Conservation (phyloP, 2,329 filamentous ascomycete genomes). For the Colletotrichum sp. region DNA sequence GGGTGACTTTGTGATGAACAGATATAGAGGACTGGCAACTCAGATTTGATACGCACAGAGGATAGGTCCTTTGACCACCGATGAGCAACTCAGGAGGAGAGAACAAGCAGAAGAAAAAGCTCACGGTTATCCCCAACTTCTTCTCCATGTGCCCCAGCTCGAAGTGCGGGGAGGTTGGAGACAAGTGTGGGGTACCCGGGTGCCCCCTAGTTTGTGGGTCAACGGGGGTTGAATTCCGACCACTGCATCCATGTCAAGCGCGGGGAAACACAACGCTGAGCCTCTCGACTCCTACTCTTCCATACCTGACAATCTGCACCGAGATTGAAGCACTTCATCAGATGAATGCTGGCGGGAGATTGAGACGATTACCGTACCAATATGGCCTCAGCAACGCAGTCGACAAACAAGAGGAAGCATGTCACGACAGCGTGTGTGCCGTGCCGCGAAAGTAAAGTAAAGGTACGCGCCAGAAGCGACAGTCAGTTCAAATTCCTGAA, state of each 20-base stretch:
- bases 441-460: slow-evolving; percentile 49
- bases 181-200: not conserved
- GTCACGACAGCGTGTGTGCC: slow-evolving; percentile 47
- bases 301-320: not conserved
- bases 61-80: not conserved
- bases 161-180: not conserved
- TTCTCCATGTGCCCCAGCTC: not conserved
- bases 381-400: not conserved
- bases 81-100: not conserved
- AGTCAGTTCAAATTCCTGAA: not conserved
- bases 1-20: not conserved
- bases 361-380: not conserved
- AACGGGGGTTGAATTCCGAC: not conserved
- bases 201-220: not conserved
- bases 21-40: not conserved
- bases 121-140: not conserved
- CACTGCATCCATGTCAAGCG: not conserved
- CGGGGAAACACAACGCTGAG: not conserved
- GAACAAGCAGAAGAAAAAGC: not conserved
- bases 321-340: not conserved
- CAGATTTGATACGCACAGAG: not conserved
- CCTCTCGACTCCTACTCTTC: not conserved
- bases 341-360: not conserved
- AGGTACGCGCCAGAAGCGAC: slow-evolving; percentile 29
- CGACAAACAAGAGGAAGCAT: slow-evolving; percentile 33